A percentile compares a stretch with the other conserved stretches of the same genome.
phyloP scores from a whole-genome alignment of 805 yeast species.

The Ogataea thermomethanolica region DNA sequence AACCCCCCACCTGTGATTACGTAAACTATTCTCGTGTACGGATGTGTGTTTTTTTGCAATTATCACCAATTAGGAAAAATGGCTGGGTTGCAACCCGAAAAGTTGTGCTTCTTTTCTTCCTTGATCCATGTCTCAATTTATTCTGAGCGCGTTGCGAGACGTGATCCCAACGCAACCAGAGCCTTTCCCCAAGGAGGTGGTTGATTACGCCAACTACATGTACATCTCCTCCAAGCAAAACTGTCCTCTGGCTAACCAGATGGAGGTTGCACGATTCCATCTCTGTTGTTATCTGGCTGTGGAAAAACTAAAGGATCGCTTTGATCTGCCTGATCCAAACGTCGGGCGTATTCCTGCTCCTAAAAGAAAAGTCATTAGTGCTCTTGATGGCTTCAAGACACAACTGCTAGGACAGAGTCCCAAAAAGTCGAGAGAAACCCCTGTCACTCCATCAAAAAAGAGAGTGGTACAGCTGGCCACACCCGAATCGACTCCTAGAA shows the following conservation, averaged over 20 bases:
- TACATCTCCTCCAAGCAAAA: conserved; percentile 54
- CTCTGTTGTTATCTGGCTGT: conserved; percentile 62
- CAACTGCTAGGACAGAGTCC: conserved; percentile 31
- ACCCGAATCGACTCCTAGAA: conserved; percentile 20
- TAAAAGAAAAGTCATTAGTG: conserved; percentile 36
- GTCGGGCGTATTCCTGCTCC: conserved; percentile 57
- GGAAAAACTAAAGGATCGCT: conserved; percentile 41
- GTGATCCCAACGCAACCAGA: conserved; percentile 47
- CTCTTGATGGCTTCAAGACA: conserved; percentile 44
- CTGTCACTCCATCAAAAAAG: conserved; percentile 28
- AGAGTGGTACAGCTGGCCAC: conserved; percentile 11
- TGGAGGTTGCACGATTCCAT: conserved; percentile 66
- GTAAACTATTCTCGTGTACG: conserved; percentile 3
- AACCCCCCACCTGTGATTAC: no score
- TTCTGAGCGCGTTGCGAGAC: conserved; percentile 41
- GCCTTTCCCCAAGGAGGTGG: conserved; percentile 41
- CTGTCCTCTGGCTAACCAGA: conserved; percentile 42
- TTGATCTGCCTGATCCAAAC: conserved; percentile 48
- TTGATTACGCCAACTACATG: conserved; percentile 40
- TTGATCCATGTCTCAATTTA: conserved; percentile 30
- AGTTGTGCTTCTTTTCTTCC: neutral
- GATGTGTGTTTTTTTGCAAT: conserved; percentile 3
- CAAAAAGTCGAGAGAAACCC: neutral
- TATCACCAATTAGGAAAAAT: conserved; percentile 9
- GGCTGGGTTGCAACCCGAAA: conserved; percentile 9